Percentiles rank a stretch among this genome's conserved stretches.
phyloP scores from a whole-genome alignment of 2,329 filamentous ascomycete species.

The Colletotrichum acutatum region DNA sequence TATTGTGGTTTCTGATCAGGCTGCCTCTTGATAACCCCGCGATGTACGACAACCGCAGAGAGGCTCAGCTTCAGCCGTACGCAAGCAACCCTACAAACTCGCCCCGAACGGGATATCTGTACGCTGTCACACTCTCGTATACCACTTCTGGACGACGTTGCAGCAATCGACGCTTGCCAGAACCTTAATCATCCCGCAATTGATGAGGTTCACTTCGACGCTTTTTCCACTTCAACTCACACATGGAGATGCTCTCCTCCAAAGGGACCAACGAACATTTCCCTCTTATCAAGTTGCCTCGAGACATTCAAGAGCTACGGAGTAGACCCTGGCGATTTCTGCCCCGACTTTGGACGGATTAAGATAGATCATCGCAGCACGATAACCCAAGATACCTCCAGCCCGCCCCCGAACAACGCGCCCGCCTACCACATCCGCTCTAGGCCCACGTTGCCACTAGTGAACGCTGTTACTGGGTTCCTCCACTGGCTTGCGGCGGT shows the following conservation, averaged over 20 bases:
- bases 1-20: neutral
- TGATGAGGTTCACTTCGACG: neutral
- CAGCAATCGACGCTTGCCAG: neutral
- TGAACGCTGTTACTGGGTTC: neutral
- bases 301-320: neutral
- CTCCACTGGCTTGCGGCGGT: neutral
- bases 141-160: neutral
- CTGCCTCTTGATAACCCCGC: slow-evolving; percentile 5
- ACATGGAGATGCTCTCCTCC: neutral
- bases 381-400: slow-evolving; percentile 6
- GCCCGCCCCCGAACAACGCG: neutral
- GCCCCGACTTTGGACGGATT: neutral
- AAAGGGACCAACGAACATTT: neutral
- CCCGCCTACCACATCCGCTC: slow-evolving; percentile 5
- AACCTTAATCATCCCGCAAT: slow-evolving; percentile 1
- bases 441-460: neutral
- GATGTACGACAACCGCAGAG: neutral
- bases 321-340: neutral
- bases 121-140: neutral
- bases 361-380: neutral
- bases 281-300: neutral
- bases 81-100: neutral
- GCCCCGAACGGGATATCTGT: neutral
- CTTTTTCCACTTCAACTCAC: neutral
- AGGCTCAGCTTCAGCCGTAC: slow-evolving; percentile 12